These are phyloP conservation scores for Pecoramyces ruminantium DNA, from an alignment of 192 early-diverging fungal species.

Conservation along the genomic window DNA sequence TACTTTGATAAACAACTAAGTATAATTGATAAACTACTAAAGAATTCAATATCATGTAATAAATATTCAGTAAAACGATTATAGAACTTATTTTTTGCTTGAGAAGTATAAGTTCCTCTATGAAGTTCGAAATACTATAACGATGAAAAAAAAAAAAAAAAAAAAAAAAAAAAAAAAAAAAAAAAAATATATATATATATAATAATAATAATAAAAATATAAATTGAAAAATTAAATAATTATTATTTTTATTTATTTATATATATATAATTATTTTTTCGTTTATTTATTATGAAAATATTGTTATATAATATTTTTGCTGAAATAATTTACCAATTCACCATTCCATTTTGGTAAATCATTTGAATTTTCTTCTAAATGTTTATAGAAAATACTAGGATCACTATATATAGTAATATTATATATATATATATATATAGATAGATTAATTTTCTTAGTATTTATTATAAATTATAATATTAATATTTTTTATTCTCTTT, in stretches of 20 bases:
- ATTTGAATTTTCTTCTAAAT: conserved; percentile 44
- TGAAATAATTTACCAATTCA: conserved; percentile 53
- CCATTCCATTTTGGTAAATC: conserved; percentile 80
- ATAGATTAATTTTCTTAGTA: no score
- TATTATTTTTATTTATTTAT: no score
- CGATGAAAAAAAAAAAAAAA: neutral
- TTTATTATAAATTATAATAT: no score
- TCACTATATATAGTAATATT: conserved; percentile 15
- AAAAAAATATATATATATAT: no score
- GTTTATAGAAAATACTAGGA: conserved; percentile 72
- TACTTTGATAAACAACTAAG: neutral
- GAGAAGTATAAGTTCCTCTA: conserved; percentile 92
- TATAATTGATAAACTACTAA: conserved; percentile 11
- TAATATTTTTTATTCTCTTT: no score
- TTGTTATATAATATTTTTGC: no score
- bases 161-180: neutral
- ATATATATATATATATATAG: no score
- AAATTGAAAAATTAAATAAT: no score
- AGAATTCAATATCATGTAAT: conserved; percentile 68
- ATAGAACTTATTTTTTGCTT: conserved; percentile 63
- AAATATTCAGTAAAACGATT: conserved; percentile 77
- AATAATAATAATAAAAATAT: no score
- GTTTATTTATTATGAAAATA: no score
- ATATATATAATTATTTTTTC: no score
- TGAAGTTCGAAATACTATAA: conserved; percentile 87